These are phyloP conservation scores for Leccinellum albellum DNA, from an alignment of 768 basidiomycete species.

Conservation along the genomic window DNA sequence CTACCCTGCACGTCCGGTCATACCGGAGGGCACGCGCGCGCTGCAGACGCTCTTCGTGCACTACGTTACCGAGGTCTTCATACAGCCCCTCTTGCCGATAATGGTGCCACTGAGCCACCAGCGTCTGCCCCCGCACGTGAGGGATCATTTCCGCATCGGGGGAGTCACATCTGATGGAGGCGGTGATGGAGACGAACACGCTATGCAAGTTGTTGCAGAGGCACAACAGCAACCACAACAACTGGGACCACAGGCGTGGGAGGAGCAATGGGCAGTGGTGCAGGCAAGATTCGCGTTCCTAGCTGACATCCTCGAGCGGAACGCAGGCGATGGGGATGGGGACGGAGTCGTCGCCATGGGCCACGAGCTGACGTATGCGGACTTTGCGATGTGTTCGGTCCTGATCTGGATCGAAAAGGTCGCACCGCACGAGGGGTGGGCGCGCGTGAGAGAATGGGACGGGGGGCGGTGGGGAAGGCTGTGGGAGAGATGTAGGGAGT, in stretches of 20 bases:
- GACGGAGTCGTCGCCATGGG: constrained; percentile 64
- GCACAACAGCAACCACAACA: not conserved
- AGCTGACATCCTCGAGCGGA: constrained; percentile 64
- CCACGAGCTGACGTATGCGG: constrained; percentile 63
- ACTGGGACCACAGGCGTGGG: constrained; percentile 39
- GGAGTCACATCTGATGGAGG: not conserved
- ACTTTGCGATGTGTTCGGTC: constrained; percentile 69
- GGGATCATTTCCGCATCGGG: constrained; percentile 42
- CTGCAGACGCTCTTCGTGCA: constrained; percentile 68
- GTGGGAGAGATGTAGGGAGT: constrained; percentile 57
- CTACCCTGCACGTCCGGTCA: constrained; percentile 67
- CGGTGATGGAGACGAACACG: not conserved
- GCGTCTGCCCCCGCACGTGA: constrained; percentile 52
- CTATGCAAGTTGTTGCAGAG: not conserved
- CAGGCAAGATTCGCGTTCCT: constrained; percentile 66
- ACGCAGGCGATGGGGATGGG: constrained; percentile 56
- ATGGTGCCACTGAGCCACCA: constrained; percentile 68
- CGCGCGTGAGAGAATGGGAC: constrained; percentile 64
- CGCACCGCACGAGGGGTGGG: constrained; percentile 72
- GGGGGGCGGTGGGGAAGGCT: constrained; percentile 63
- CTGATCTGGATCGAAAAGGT: constrained; percentile 73
- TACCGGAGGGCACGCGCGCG: constrained; percentile 67
- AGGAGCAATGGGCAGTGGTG: constrained; percentile 62
- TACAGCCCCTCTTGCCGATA: constrained; percentile 63
- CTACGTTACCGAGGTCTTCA: constrained; percentile 62